Evolutionary conservation across 2,329 filamentous ascomycete species (phyloP), one percentile per base, ranked within the genome.

Genomic region (Elsinoe batatas): DNA sequence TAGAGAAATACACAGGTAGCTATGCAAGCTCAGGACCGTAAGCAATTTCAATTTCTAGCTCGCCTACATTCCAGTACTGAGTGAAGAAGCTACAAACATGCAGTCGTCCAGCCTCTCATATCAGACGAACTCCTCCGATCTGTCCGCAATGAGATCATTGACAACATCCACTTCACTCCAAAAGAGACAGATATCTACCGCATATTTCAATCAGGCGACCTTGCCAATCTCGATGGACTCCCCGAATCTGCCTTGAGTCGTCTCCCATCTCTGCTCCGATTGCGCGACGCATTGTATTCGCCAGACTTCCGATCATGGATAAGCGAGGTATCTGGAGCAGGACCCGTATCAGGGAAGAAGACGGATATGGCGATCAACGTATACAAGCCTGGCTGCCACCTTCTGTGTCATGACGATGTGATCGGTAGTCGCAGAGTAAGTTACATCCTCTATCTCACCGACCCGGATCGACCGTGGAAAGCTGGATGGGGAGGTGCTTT

Each of bases 101-200:
- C 87, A 63, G 91, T 98, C 53, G 95, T 98, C 67, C 78, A 83
- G 62, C 76, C 81, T 54, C 76, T 98, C 42, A 85, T 97, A 68
- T 77, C 93, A 71, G 85, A 91, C 64, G 71, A 76, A 47, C 83
- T 98, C 15, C 81, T 98, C 46, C 91, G 91, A 65, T 78, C 81
- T 56, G 93, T 98, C 58, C 90, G 93, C 67, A 74, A 80, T 65
- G 93, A 98, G 74, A 91, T 55, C 18, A 85, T 85, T 70, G 79
- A 86, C 63, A 91, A 95, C 67, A 87, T 98, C 62, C 84, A 88
- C 62, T 98, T 98, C 74, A 96, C 93, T 11, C 91, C 91, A 64
- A 98, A 98, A 72, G 93, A 98, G 72, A 98, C 93, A 47, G 93
- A 98, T 70, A 98, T 98, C 64, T 98, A 98, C 80, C 95, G 94